phyloP scores from a whole-genome alignment of 2,329 filamentous ascomycete species.

The Aspergillus tanneri region DNA sequence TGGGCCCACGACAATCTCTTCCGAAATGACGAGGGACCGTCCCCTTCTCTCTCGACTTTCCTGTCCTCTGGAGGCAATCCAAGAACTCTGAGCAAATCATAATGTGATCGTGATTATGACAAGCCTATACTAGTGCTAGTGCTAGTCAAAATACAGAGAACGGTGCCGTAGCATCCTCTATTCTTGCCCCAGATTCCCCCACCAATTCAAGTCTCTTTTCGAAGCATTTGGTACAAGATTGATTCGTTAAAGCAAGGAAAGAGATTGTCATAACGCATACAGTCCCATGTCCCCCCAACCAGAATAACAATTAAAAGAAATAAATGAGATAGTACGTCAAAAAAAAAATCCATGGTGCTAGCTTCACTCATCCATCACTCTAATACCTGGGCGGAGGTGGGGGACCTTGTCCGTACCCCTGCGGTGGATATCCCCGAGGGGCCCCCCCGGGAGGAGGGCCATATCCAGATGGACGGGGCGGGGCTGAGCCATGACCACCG shows the following conservation, averaged over 20 bases:
- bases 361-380: slow-evolving; percentile 8
- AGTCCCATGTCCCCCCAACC: not conserved
- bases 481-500: slow-evolving; percentile 8
- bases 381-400: slow-evolving; percentile 29
- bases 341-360: not conserved
- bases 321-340: not conserved
- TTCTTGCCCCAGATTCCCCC: not conserved
- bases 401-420: slow-evolving; percentile 23
- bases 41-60: no score
- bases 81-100: no score
- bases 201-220: not conserved
- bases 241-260: not conserved
- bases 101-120: no score
- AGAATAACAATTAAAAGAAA: not conserved
- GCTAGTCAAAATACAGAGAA: not conserved
- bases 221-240: not conserved
- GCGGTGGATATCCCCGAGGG: slow-evolving; percentile 20
- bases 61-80: no score
- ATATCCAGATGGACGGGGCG: slow-evolving; percentile 17
- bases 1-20: no score
- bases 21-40: no score
- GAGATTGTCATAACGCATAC: not conserved
- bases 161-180: not conserved
- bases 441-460: slow-evolving; percentile 12
- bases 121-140: not conserved